A percentile compares a stretch with the other conserved stretches of the same genome.
phyloP scores from a whole-genome alignment of 2,329 filamentous ascomycete genomes.

The Colletotrichum sansevieriae region DNA sequence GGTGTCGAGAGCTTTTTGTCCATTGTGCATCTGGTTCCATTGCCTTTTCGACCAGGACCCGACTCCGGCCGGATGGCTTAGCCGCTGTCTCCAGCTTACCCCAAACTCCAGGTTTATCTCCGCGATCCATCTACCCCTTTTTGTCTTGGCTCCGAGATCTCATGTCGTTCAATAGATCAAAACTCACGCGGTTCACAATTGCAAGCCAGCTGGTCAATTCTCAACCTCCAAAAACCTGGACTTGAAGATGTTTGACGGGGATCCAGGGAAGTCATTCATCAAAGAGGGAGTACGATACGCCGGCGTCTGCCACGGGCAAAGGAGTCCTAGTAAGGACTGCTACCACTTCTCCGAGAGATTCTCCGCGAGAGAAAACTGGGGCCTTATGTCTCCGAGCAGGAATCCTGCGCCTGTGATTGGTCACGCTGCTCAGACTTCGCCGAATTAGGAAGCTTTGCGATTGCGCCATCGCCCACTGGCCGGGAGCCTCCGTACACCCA shows the following conservation, averaged over 20 bases:
- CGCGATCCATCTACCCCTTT: conserved; percentile 25
- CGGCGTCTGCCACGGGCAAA: conserved; percentile 30
- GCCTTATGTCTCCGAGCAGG: conserved; percentile 18
- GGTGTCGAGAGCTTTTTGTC: conserved; percentile 32
- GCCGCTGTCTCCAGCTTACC: conserved; percentile 29
- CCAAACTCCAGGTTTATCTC: conserved; percentile 32
- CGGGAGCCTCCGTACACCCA: conserved; percentile 31
- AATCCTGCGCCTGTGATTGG: conserved; percentile 35
- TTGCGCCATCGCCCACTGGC: conserved; percentile 41
- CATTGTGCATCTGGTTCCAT: not conserved
- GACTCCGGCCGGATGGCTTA: conserved; percentile 32
- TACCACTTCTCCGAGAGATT: conserved; percentile 30
- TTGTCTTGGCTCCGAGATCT: conserved; percentile 20
- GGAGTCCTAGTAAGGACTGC: conserved; percentile 26
- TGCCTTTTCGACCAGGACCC: conserved; percentile 22
- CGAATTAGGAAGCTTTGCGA: conserved; percentile 42
- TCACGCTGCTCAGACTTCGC: conserved; percentile 31
- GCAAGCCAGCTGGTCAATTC: conserved; percentile 5
- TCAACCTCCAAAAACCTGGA: not conserved
- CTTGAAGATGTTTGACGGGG: not conserved
- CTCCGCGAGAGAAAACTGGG: conserved; percentile 5
- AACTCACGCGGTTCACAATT: conserved; percentile 2
- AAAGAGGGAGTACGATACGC: conserved; percentile 13
- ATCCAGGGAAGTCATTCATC: conserved; percentile 11
- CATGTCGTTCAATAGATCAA: not conserved